Evolutionary conservation across 2,329 filamentous ascomycete species (phyloP).

Genomic region (Phaeosphaeria sp.): DNA sequence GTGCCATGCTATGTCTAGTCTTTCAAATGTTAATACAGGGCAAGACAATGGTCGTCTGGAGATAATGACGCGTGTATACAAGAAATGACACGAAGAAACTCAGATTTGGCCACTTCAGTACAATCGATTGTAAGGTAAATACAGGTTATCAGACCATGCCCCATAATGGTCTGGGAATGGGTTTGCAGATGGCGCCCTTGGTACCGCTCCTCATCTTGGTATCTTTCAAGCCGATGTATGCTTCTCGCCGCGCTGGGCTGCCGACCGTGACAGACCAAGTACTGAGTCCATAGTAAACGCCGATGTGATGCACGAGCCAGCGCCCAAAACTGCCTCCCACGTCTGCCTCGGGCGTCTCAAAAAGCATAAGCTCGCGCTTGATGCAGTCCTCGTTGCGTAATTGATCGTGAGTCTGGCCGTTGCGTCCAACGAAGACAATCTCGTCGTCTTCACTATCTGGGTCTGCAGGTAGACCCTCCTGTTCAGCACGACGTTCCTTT

Average conservation of each 20-base stretch:
- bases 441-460: conserved; percentile 75
- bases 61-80: not conserved
- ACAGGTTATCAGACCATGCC: conserved; percentile 35
- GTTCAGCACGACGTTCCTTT: conserved; percentile 56
- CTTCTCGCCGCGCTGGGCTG: conserved; percentile 74
- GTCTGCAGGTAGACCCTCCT: conserved; percentile 52
- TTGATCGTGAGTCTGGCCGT: conserved; percentile 67
- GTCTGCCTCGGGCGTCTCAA: conserved; percentile 79
- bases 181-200: conserved; percentile 16
- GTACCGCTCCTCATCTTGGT: conserved; percentile 35
- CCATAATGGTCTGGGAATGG: conserved; percentile 46
- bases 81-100: not conserved
- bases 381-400: conserved; percentile 59
- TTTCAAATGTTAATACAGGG: conserved; percentile 11
- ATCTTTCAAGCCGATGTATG: conserved; percentile 78
- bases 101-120: no score
- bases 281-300: conserved; percentile 86
- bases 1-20: conserved; percentile 25
- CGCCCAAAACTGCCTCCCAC: conserved; percentile 82
- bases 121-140: not conserved
- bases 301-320: conserved; percentile 92
- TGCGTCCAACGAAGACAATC: conserved; percentile 84
- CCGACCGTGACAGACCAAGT: conserved; percentile 81
- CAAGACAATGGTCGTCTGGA: not conserved
- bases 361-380: conserved; percentile 73